Percentiles rank a stretch among this genome's conserved stretches.
phyloP scores from a whole-genome alignment of 139 green algal genomes.

The Pleodorina starrii region DNA sequence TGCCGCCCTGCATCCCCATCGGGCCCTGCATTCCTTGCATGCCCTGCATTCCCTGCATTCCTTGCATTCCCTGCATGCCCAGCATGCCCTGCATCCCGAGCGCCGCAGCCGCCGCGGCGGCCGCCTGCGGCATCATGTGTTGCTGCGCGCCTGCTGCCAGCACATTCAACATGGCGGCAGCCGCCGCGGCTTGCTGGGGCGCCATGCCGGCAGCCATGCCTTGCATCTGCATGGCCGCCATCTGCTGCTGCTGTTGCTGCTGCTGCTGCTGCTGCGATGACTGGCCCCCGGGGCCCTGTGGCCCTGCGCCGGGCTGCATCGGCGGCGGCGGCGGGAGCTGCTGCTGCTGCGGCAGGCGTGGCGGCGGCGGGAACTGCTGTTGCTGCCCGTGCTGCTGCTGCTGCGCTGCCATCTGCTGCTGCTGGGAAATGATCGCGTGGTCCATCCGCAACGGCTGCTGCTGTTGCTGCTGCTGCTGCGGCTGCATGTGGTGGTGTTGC shows the following conservation, averaged over 20 bases:
- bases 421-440: neutral
- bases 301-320: neutral
- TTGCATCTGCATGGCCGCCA: constrained; percentile 14
- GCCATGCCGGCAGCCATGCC: constrained; percentile 31
- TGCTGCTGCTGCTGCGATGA: constrained; percentile 38
- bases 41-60: constrained; percentile 16
- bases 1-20: neutral
- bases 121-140: neutral
- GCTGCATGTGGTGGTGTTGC: constrained; percentile 32
- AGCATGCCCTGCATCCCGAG: constrained; percentile 13
- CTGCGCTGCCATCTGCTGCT: neutral
- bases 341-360: neutral
- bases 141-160: neutral
- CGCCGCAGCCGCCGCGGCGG: neutral
- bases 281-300: neutral
- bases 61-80: constrained; percentile 22
- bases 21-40: neutral
- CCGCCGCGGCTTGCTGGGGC: constrained; percentile 27
- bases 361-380: constrained; percentile 20
- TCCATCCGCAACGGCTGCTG: constrained; percentile 34
- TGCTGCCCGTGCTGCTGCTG: constrained; percentile 46
- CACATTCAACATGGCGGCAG: constrained; percentile 9
- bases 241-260: constrained; percentile 21
- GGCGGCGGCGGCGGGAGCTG: constrained; percentile 2
- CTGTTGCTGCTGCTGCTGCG: neutral